Evolutionary conservation across 2,329 filamentous ascomycete genomes (phyloP).

Genomic region (Ceratocystis cubensis): DNA sequence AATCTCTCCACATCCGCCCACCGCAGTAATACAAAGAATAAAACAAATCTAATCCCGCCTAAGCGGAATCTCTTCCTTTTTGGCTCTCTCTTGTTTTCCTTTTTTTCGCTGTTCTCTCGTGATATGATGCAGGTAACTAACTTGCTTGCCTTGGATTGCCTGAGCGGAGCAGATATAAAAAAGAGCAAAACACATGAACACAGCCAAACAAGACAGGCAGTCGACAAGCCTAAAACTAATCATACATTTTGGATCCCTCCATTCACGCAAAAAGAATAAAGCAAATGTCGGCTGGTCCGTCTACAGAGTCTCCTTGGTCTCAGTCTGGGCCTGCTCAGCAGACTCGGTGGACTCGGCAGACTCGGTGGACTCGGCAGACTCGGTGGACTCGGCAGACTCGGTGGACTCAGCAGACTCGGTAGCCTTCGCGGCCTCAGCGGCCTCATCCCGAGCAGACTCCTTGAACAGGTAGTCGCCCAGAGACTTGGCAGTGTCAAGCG

Average conservation of each 20-base stretch:
- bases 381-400: too few species aligned
- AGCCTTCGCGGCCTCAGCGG: background rate
- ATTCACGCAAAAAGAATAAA: background rate
- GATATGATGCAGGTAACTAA: background rate
- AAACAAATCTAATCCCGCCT: background rate
- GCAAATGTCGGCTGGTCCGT: background rate
- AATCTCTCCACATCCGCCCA: background rate
- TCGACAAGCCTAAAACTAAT: background rate
- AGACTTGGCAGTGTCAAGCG: background rate
- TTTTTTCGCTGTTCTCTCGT: background rate
- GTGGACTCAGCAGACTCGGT: background rate
- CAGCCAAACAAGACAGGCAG: background rate
- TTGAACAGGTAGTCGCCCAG: background rate
- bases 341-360: background rate
- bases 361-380: background rate
- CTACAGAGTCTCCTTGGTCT: conserved; percentile 5
- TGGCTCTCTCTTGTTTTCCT: background rate
- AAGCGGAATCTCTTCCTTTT: background rate
- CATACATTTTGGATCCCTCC: background rate
- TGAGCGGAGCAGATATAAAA: background rate
- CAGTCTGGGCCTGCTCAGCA: background rate
- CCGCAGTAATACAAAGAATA: background rate
- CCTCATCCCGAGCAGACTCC: background rate
- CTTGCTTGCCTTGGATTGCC: background rate
- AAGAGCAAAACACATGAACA: conserved; percentile 1